Evolutionary conservation across 1,139 yeast genomes (phyloP).

Genomic region (Yamadazyma pseudoaaseri): DNA sequence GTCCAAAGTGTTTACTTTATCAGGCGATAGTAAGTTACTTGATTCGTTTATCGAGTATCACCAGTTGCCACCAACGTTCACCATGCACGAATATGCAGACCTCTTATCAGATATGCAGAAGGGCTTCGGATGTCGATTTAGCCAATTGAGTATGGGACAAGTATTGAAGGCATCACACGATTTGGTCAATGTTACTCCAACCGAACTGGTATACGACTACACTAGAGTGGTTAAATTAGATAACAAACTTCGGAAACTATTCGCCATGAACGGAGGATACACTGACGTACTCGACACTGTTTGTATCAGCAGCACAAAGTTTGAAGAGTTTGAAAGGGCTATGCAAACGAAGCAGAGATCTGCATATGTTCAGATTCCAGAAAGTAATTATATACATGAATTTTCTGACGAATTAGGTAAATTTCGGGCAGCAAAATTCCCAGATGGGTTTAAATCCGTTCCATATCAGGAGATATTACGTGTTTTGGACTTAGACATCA

Average conservation of each 20-base stretch:
- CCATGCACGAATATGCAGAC: conserved; percentile 30
- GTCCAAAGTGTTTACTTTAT: conserved; percentile 22
- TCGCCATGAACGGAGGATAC: conserved; percentile 27
- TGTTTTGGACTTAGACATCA: conserved; percentile 18
- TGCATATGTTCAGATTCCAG: conserved; percentile 21
- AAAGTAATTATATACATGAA: conserved; percentile 21
- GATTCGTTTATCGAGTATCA: conserved; percentile 29
- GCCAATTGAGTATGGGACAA: conserved; percentile 9
- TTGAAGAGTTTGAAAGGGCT: conserved; percentile 22
- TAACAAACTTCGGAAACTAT: conserved; percentile 20
- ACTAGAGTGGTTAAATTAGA: conserved; percentile 7
- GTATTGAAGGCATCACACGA: conserved; percentile 11
- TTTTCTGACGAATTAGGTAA: conserved; percentile 21
- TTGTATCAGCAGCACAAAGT: conserved; percentile 22
- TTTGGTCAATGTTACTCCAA: conserved; percentile 6
- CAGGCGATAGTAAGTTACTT: conserved; percentile 26
- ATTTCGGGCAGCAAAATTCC: conserved; percentile 19
- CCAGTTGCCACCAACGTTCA: conserved; percentile 36
- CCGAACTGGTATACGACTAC: conserved; percentile 1
- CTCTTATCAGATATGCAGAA: conserved; percentile 27
- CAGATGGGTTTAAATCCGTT: conserved; percentile 13
- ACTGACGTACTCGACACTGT: conserved; percentile 34
- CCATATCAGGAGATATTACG: conserved; percentile 16
- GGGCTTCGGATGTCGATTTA: conserved; percentile 16
- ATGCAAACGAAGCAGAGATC: conserved; percentile 1